Evolutionary conservation across 2,329 filamentous ascomycete genomes (phyloP).

Genomic region (Graphilbum ipis-grandicollis): DNA sequence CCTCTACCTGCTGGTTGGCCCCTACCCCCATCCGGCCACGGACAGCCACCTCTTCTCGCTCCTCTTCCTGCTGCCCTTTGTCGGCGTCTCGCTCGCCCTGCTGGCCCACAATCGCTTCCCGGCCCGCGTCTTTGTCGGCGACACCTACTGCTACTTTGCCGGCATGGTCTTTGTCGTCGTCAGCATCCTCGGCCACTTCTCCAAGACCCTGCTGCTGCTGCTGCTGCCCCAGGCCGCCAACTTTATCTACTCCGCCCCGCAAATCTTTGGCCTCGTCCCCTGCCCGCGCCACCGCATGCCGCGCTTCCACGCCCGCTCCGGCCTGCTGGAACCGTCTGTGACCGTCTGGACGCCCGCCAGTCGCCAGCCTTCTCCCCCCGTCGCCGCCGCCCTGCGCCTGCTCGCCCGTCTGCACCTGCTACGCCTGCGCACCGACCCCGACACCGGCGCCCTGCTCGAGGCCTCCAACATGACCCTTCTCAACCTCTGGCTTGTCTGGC

Average conservation of each 20-base stretch:
- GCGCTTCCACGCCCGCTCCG: slow-evolving; percentile 69
- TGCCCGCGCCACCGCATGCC: slow-evolving; percentile 89
- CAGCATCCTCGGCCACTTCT: slow-evolving; percentile 92
- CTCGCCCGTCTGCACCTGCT: slow-evolving; percentile 53
- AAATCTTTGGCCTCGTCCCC: slow-evolving; percentile 77
- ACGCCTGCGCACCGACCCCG: slow-evolving; percentile 45
- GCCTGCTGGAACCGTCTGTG: slow-evolving; percentile 71
- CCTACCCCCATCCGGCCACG: slow-evolving; percentile 76
- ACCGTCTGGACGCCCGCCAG: slow-evolving; percentile 53
- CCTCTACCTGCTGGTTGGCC: slow-evolving; percentile 52
- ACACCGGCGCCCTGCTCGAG: slow-evolving; percentile 56
- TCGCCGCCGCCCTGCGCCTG: slow-evolving; percentile 48
- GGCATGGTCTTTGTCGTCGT: slow-evolving; percentile 98
- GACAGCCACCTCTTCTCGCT: slow-evolving; percentile 94
- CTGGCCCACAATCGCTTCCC: slow-evolving; percentile 92
- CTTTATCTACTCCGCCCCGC: slow-evolving; percentile 83
- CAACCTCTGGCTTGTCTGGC: slow-evolving; percentile 93
- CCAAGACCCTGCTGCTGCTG: slow-evolving; percentile 82
- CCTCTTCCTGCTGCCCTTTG: slow-evolving; percentile 84
- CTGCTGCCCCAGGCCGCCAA: slow-evolving; percentile 93
- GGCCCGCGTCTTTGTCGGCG: slow-evolving; percentile 85
- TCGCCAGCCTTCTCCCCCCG: slow-evolving; percentile 48
- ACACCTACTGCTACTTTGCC: slow-evolving; percentile 99
- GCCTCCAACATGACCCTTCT: slow-evolving; percentile 84
- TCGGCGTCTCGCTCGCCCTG: slow-evolving; percentile 78